These are phyloP conservation scores for Hondaea fermentalgiana DNA, from an alignment of 108 stramenopile genomes.

Conservation along the genomic window DNA sequence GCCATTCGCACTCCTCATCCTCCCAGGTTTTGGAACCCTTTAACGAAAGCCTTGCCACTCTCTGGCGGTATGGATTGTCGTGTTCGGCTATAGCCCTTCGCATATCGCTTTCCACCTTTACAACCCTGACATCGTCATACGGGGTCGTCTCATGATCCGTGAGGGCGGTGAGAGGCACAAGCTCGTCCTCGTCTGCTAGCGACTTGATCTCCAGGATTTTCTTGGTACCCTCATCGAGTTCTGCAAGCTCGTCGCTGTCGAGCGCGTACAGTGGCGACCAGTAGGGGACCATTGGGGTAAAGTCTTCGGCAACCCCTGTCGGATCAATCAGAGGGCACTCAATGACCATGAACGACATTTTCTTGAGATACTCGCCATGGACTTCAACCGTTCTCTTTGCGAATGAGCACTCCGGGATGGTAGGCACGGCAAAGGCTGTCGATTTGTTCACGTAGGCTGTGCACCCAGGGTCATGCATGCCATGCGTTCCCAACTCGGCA, in stretches of 20 bases:
- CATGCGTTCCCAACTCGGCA: background rate
- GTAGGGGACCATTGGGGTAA: background rate
- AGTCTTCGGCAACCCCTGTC: background rate
- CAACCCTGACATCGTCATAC: background rate
- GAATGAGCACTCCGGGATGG: background rate
- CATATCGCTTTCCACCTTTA: background rate
- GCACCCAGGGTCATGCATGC: background rate
- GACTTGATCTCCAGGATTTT: background rate
- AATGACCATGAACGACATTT: background rate
- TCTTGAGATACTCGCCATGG: background rate
- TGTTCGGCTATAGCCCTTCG: background rate
- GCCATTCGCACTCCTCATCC: background rate
- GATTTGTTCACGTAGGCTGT: background rate
- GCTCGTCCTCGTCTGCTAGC: background rate
- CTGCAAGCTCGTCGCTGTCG: background rate
- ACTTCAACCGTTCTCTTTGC: background rate
- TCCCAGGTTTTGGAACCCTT: background rate
- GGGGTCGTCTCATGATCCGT: background rate
- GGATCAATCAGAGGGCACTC: background rate
- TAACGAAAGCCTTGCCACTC: background rate
- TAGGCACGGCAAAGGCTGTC: background rate
- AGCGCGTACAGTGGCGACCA: background rate
- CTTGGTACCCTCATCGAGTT: background rate
- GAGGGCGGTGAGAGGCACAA: background rate
- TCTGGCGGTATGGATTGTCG: background rate